These are phyloP conservation scores for Cercophora scortea DNA, from an alignment of 495 filamentous ascomycete species.

Conservation along the genomic window DNA sequence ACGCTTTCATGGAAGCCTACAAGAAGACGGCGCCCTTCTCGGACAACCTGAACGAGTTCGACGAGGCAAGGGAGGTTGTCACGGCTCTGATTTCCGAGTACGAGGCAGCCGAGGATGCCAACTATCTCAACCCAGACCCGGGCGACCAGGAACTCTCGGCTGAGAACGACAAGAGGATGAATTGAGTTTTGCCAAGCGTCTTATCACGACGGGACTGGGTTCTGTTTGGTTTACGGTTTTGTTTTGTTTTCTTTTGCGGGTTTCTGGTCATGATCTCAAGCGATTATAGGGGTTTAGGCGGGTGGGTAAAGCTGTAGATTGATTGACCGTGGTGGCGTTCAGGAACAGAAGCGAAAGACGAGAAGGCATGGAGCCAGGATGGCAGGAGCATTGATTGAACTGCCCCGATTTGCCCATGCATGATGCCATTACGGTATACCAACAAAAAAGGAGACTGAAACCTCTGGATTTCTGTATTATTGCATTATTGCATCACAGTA, in stretches of 20 bases:
- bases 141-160: conserved; percentile 38
- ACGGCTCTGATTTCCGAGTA: conserved; percentile 86
- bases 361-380: neutral
- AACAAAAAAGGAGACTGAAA: too few species aligned
- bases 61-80: conserved; percentile 85
- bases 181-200: neutral
- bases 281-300: too few species aligned
- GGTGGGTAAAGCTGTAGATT: neutral
- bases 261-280: too few species aligned
- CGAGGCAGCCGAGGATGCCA: conserved; percentile 83
- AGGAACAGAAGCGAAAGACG: neutral
- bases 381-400: neutral
- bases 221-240: neutral
- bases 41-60: conserved; percentile 88
- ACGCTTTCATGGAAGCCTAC: conserved; percentile 92
- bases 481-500: too few species aligned
- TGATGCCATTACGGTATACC: too few species aligned
- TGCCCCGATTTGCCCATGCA: too few species aligned
- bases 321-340: neutral
- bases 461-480: too few species aligned
- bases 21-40: conserved; percentile 89
- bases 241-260: neutral
- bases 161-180: conserved; percentile 38
- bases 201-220: neutral
- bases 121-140: conserved; percentile 70